Conservation (phyloP, 1,284 basidiomycete genomes). For the Fomitopsis pinicola region DNA sequence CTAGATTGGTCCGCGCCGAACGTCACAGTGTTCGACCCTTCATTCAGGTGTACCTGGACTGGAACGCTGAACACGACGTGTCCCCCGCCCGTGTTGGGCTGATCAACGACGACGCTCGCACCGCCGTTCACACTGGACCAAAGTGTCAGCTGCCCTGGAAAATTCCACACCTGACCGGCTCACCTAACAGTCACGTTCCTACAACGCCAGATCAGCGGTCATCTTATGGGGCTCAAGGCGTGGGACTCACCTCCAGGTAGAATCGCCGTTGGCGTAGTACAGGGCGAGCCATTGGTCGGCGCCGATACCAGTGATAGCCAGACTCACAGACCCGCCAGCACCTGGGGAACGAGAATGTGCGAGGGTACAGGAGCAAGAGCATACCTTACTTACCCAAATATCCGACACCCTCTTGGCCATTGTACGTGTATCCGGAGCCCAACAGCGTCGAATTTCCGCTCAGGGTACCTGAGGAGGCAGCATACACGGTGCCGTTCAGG, state of each 20-base stretch:
- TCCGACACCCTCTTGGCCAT: constrained; percentile 50
- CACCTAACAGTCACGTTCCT: constrained; percentile 58
- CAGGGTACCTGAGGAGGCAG: constrained; percentile 51
- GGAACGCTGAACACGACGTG: constrained; percentile 5
- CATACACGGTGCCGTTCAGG: constrained; percentile 49
- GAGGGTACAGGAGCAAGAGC: background rate
- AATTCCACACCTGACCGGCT: background rate
- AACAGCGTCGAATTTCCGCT: constrained; percentile 44
- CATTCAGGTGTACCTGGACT: constrained; percentile 40
- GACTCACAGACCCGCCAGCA: constrained; percentile 52
- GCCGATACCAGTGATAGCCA: constrained; percentile 55
- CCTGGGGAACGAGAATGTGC: constrained; percentile 27
- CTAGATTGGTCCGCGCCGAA: constrained; percentile 48
- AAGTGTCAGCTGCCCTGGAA: background rate
- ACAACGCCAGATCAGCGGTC: background rate
- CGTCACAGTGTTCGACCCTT: constrained; percentile 49
- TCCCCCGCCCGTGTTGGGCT: constrained; percentile 53
- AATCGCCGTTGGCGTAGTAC: constrained; percentile 57
- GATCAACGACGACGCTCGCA: constrained; percentile 44
- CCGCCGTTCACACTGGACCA: constrained; percentile 52
- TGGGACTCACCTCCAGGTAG: constrained; percentile 33
- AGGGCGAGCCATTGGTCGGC: constrained; percentile 53
- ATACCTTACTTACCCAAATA: constrained; percentile 40
- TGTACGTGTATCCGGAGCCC: constrained; percentile 40
- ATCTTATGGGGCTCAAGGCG: background rate